Base-by-base conservation (phyloP, 2,329 filamentous ascomycete species). In the Trichocomaceae sp. region DNA sequence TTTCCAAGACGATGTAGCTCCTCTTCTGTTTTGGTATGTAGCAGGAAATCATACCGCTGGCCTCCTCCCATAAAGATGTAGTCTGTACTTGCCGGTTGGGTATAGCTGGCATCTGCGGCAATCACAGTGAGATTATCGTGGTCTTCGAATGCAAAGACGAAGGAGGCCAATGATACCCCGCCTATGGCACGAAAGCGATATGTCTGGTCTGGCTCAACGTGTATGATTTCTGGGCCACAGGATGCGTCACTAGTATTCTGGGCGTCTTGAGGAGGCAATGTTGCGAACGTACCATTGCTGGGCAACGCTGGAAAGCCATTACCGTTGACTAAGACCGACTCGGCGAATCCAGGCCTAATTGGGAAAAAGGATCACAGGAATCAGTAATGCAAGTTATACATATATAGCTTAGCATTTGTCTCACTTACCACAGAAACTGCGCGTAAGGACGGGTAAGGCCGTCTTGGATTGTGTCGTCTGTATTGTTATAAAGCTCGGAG, bases 181-280 rank as follows among this genome's bases (percentile, higher is more conserved):
- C 82, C 81, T 44, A 87, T 77, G 61, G 83, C 80, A 9, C 84
- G 76, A 51, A 87, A 67, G 1, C 83, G 76, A 61, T 87, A 87
- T 0, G 78, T 82, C 63, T 77, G 82, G 10, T 73, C 79, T 0
- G 83, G 80, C 37, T 83, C 70, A 8, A 87, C 79, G 5, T 80
- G 74, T 57, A 87, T 79, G 3, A 82, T 70, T 4, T 76, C 72
- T 2, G 79, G 71, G 52, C 70, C 65, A 65, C 79, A 78, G 31
- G 20, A 33, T 19, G n/a, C 15, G 7, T 8, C n/a, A 23, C 15
- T 8, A 9, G n/a, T 20, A 20, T 9, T 4, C 7, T 33, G 8
- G 15, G 39, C 39, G 4, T 20, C 20, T 8, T n/a, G 17, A 33
- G 47, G 31, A 9, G 47, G 47, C 31, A 29, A n/a, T 10, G 13